A percentile compares a stretch with the other conserved stretches of the same genome.
Conservation (phyloP, 2,329 filamentous ascomycete species). For the Ceratocystis lukuohia region DNA sequence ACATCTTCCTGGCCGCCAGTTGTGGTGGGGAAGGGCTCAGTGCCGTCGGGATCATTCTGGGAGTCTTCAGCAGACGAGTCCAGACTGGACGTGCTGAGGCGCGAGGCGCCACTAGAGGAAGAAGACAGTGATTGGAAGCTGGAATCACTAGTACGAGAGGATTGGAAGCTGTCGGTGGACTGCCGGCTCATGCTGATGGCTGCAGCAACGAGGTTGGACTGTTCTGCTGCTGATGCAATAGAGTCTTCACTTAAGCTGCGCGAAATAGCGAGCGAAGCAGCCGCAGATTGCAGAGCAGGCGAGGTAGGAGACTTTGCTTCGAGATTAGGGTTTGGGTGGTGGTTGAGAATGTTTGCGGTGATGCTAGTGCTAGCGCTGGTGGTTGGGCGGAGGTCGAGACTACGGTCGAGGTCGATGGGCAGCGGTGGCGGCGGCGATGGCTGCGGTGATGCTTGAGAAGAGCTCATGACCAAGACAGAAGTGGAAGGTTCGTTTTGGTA, state of each 20-base stretch:
- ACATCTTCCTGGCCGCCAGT: slow-evolving; percentile 36
- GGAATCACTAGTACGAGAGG: slow-evolving; percentile 11
- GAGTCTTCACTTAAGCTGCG: slow-evolving; percentile 29
- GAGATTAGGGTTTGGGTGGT: not conserved
- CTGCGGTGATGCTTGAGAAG: not conserved
- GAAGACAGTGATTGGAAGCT: slow-evolving; percentile 9
- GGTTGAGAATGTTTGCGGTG: not conserved
- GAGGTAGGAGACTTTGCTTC: slow-evolving; percentile 17
- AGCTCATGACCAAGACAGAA: slow-evolving; percentile 1
- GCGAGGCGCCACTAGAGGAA: not conserved
- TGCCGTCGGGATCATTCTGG: slow-evolving; percentile 1
- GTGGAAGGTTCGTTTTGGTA: not conserved
- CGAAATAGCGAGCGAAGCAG: slow-evolving; percentile 17
- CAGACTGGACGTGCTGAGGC: not conserved
- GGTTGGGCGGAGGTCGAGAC: not conserved
- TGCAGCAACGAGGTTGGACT: slow-evolving; percentile 30
- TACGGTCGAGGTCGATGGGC: not conserved
- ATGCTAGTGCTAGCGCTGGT: not conserved
- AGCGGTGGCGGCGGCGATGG: slow-evolving; percentile 1
- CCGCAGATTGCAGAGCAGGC: slow-evolving; percentile 18
- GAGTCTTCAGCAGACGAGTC: not conserved
- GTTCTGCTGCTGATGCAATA: slow-evolving; percentile 45
- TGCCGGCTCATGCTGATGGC: slow-evolving; percentile 18
- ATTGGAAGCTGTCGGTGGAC: slow-evolving; percentile 17
- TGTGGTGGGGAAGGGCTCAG: slow-evolving; percentile 26